phyloP scores from a whole-genome alignment of 352 stramenopile genomes.

The Phytophthora macrochlamydospora region DNA sequence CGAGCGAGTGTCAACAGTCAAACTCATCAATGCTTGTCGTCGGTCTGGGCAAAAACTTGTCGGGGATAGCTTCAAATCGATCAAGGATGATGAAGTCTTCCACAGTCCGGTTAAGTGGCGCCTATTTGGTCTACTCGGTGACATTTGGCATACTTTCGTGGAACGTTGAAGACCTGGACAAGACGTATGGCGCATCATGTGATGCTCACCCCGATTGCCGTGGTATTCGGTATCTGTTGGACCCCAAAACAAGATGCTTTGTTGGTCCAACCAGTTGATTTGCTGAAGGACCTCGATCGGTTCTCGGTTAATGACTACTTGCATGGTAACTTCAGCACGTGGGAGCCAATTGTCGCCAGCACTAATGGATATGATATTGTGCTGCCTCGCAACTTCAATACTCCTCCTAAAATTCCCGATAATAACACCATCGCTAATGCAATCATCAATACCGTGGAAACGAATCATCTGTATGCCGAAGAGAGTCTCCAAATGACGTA shows the following conservation, averaged over 20 bases:
- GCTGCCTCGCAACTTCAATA: too few species aligned
- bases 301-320: too few species aligned
- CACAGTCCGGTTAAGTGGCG: too few species aligned
- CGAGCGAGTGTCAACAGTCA: neutral
- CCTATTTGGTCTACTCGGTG: neutral
- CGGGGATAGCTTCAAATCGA: neutral
- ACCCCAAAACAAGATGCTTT: neutral
- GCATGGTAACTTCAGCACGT: too few species aligned
- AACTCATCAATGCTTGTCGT: constrained; percentile 14
- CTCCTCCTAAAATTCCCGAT: too few species aligned
- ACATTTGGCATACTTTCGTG: too few species aligned
- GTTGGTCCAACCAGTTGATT: neutral
- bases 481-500: constrained; percentile 32
- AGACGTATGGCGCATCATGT: neutral
- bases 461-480: constrained; percentile 41
- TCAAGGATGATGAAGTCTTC: too few species aligned
- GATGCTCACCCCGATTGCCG: neutral
- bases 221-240: neutral
- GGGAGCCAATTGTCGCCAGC: too few species aligned
- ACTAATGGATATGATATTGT: too few species aligned
- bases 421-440: too few species aligned
- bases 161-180: neutral
- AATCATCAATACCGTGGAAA: constrained; percentile 13
- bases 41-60: constrained; percentile 4
- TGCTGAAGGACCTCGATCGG: too few species aligned